phyloP scores from a whole-genome alignment of 2,329 filamentous ascomycete species.

The Colletotrichum acutatum region DNA sequence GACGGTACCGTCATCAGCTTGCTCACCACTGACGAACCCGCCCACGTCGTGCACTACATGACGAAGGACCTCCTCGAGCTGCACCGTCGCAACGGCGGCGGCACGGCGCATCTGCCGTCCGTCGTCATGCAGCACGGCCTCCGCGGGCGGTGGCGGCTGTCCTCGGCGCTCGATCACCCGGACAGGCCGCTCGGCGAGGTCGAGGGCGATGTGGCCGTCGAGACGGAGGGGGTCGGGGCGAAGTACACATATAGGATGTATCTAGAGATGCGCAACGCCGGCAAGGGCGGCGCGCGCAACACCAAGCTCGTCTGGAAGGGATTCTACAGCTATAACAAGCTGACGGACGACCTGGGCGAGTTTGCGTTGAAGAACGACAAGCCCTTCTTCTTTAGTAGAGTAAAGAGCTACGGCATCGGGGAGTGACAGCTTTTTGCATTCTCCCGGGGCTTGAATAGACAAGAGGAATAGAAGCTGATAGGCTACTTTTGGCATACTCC shows the following conservation, averaged over 20 bases:
- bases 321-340: conserved; percentile 89
- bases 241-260: conserved; percentile 91
- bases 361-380: conserved; percentile 76
- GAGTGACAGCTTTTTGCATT: conserved; percentile 43
- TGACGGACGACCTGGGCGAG: conserved; percentile 91
- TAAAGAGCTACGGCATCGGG: conserved; percentile 69
- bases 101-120: conserved; percentile 50
- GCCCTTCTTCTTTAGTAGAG: conserved; percentile 74
- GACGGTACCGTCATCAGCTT: conserved; percentile 87
- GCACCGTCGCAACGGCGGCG: conserved; percentile 46
- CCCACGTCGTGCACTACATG: conserved; percentile 88
- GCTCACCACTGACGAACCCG: conserved; percentile 82
- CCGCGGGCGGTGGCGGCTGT: conserved; percentile 57
- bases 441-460: too few relatives aligned
- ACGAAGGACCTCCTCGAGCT: conserved; percentile 74
- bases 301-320: conserved; percentile 91
- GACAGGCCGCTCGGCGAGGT: conserved; percentile 48
- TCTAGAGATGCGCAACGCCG: conserved; percentile 74
- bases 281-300: conserved; percentile 73
- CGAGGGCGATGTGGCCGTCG: conserved; percentile 80
- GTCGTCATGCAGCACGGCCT: conserved; percentile 75
- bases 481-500: too few relatives aligned
- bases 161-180: conserved; percentile 46
- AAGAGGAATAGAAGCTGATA: background rate
- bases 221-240: conserved; percentile 82